These are phyloP conservation scores for Paramecium sonneborni DNA, from an alignment of 73 alveolate species.

Conservation along the genomic window DNA sequence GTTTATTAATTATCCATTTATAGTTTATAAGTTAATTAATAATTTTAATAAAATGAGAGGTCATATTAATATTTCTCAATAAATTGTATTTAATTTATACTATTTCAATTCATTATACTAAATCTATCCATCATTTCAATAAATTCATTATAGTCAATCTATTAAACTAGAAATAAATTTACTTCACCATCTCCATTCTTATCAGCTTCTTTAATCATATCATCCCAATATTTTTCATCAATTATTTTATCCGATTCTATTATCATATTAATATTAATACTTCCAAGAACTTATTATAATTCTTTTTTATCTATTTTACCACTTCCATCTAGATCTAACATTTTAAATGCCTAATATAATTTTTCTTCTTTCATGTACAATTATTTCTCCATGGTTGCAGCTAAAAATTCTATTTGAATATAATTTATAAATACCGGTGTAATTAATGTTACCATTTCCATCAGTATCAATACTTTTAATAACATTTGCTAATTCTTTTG, in stretches of 20 bases:
- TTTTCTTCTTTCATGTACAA: constrained; percentile 68
- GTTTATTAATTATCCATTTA: not conserved
- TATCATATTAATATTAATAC: not conserved
- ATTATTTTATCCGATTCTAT: constrained; percentile 11
- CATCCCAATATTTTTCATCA: constrained; percentile 60
- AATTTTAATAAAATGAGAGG: not conserved
- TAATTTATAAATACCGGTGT: constrained; percentile 15
- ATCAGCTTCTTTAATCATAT: constrained; percentile 64
- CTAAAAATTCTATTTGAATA: constrained; percentile 63
- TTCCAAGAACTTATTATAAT: constrained; percentile 53
- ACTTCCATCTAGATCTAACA: constrained; percentile 73
- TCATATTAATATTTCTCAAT: not conserved
- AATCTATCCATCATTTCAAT: constrained; percentile 67
- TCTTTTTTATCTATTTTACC: constrained; percentile 71
- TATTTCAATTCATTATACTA: constrained; percentile 24
- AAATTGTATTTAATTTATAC: not conserved
- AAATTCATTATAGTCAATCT: constrained; percentile 64
- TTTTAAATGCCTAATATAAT: constrained; percentile 63
- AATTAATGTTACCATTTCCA: constrained; percentile 71
- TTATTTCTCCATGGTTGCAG: constrained; percentile 72
- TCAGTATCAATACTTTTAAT: constrained; percentile 71
- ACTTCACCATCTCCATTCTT: constrained; percentile 71
- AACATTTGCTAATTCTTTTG: constrained; percentile 53
- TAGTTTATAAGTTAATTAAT: not conserved
- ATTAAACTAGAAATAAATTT: not conserved